phyloP scores from a whole-genome alignment of 306 rosid species.

The Ziziphus jujuba region DNA sequence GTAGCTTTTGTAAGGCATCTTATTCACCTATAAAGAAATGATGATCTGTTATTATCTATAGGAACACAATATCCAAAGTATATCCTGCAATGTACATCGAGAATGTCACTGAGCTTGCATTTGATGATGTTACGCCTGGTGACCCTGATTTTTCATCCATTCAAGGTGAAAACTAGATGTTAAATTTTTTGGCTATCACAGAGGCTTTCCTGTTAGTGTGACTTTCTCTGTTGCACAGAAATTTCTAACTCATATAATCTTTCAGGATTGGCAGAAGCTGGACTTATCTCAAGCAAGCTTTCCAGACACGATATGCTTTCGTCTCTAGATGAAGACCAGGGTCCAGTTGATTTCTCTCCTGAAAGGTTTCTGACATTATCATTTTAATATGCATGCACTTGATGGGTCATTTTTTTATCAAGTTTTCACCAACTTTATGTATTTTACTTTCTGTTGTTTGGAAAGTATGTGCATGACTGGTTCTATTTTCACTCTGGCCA shows the following conservation, averaged over 20 bases:
- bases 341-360: constrained; percentile 71
- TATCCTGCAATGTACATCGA: constrained; percentile 97
- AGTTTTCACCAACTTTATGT: not conserved
- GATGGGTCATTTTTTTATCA: not conserved
- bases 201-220: not conserved
- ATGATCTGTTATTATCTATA: constrained; percentile 34
- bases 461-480: not conserved
- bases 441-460: not conserved
- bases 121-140: constrained; percentile 81
- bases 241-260: constrained; percentile 27
- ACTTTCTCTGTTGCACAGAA: not conserved
- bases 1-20: constrained; percentile 4
- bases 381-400: not conserved
- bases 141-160: constrained; percentile 95
- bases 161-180: constrained; percentile 65
- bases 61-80: constrained; percentile 82
- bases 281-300: constrained; percentile 92
- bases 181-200: constrained; percentile 2
- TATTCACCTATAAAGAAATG: constrained; percentile 15
- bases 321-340: constrained; percentile 57
- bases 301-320: constrained; percentile 68
- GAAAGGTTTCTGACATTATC: constrained; percentile 47
- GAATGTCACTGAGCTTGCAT: constrained; percentile 87
- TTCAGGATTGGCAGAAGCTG: constrained; percentile 98
- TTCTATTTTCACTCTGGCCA: not conserved